Conservation (phyloP, 2,329 filamentous ascomycete species). For the Talaromyces sp. region DNA sequence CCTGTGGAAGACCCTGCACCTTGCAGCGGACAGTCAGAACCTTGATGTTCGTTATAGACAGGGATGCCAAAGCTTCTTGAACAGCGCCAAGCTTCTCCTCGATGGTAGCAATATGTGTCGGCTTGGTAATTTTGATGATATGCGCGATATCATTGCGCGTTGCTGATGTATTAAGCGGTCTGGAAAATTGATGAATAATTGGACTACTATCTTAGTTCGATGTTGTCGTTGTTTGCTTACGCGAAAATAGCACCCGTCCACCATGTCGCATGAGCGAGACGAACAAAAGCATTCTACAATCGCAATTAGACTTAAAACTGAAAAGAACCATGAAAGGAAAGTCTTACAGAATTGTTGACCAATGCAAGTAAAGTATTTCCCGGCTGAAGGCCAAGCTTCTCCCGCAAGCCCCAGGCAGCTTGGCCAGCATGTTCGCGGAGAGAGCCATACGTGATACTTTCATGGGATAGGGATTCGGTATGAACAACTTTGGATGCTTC, state of each 20-base stretch:
- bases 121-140: constrained; percentile 22
- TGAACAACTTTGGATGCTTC: constrained; percentile 26
- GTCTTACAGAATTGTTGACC: constrained; percentile 26
- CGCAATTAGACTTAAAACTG: neutral
- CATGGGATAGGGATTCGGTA: constrained; percentile 26
- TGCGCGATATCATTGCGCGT: constrained; percentile 27
- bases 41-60: constrained; percentile 5
- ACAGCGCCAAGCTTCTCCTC: constrained; percentile 21
- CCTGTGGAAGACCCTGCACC: neutral
- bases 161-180: constrained; percentile 20
- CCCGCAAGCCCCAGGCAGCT: constrained; percentile 28
- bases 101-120: constrained; percentile 25
- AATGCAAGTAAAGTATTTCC: constrained; percentile 26
- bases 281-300: constrained; percentile 26
- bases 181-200: neutral
- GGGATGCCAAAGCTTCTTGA: constrained; percentile 18
- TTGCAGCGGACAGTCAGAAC: constrained; percentile 7
- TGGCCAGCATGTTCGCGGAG: constrained; percentile 25
- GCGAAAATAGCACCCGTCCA: constrained; percentile 30
- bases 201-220: no score
- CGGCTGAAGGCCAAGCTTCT: constrained; percentile 20
- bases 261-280: constrained; percentile 30
- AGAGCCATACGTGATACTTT: constrained; percentile 28
- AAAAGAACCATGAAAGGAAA: no score
- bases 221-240: constrained; percentile 7